Conservation (phyloP, 768 basidiomycete genomes). For the Boletus speciosus region DNA sequence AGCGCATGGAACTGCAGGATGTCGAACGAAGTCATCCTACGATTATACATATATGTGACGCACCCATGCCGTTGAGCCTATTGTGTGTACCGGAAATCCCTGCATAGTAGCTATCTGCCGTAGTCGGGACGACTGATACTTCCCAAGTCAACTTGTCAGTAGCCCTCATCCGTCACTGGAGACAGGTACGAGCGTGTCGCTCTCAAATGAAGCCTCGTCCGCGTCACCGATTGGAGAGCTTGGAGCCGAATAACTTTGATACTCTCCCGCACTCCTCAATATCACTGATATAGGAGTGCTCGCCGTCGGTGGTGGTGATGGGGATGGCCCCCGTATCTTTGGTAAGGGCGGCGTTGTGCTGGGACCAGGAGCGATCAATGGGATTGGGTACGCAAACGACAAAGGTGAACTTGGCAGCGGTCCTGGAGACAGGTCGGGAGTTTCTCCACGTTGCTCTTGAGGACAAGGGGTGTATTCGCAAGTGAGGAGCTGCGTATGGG, state of each 20-base stretch:
- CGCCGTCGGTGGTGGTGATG: too few relatives aligned
- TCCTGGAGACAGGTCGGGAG: too few relatives aligned
- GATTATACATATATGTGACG: neutral
- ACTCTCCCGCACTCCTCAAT: constrained; percentile 45
- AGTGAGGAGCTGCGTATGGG: constrained; percentile 77
- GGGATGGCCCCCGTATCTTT: too few relatives aligned
- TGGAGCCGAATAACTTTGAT: constrained; percentile 42
- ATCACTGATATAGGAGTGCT: constrained; percentile 30
- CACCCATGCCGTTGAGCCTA: constrained; percentile 22
- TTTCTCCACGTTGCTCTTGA: constrained; percentile 34
- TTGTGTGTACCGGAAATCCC: constrained; percentile 20
- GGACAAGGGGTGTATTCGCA: constrained; percentile 50
- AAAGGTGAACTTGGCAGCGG: too few relatives aligned
- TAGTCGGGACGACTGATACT: neutral
- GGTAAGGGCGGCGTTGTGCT: too few relatives aligned
- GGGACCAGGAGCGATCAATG: too few relatives aligned
- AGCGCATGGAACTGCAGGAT: constrained; percentile 15
- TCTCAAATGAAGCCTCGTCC: constrained; percentile 47
- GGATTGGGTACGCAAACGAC: too few relatives aligned
- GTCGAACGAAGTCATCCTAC: neutral
- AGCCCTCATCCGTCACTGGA: constrained; percentile 25
- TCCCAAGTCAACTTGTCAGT: constrained; percentile 34
- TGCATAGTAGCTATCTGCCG: constrained; percentile 17
- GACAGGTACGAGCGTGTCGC: constrained; percentile 38
- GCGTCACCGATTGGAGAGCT: constrained; percentile 37